phyloP scores from a whole-genome alignment of 2,329 filamentous ascomycete species.

The Cladosporium sp. region DNA sequence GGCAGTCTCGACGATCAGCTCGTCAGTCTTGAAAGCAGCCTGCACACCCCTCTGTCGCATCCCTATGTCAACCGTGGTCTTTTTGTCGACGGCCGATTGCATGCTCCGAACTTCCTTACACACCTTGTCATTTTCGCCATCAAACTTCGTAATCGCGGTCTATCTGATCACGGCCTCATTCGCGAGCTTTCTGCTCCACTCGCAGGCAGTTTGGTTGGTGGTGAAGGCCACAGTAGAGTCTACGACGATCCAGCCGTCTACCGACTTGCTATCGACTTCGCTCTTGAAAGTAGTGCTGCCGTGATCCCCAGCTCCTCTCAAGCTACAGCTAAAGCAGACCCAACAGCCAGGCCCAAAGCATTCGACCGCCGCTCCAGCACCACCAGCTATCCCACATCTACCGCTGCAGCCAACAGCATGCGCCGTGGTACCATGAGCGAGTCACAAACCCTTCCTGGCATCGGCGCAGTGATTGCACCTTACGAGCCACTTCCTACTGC shows the following conservation, averaged over 20 bases:
- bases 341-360: conserved; percentile 20
- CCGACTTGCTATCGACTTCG: conserved; percentile 54
- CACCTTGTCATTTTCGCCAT: conserved; percentile 90
- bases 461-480: conserved; percentile 34
- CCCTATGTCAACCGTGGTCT: conserved; percentile 95
- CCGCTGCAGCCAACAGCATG: conserved; percentile 36
- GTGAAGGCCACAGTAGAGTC: conserved; percentile 88
- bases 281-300: conserved; percentile 48
- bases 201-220: conserved; percentile 85
- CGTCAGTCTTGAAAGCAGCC: conserved; percentile 88
- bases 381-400: conserved; percentile 32
- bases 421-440: conserved; percentile 33
- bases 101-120: conserved; percentile 90
- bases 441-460: conserved; percentile 28
- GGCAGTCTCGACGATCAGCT: conserved; percentile 97
- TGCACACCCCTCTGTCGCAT: conserved; percentile 81
- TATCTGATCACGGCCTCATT: conserved; percentile 90
- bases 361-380: conserved; percentile 28
- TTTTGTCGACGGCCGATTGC: conserved; percentile 89
- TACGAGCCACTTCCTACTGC: conserved; percentile 43
- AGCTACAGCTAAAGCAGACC: neutral
- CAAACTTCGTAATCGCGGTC: conserved; percentile 88
- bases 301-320: neutral
- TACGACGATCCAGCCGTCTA: conserved; percentile 91
- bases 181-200: conserved; percentile 85